phyloP scores from a whole-genome alignment of 768 basidiomycete species.

The Tylopilus felleus region DNA sequence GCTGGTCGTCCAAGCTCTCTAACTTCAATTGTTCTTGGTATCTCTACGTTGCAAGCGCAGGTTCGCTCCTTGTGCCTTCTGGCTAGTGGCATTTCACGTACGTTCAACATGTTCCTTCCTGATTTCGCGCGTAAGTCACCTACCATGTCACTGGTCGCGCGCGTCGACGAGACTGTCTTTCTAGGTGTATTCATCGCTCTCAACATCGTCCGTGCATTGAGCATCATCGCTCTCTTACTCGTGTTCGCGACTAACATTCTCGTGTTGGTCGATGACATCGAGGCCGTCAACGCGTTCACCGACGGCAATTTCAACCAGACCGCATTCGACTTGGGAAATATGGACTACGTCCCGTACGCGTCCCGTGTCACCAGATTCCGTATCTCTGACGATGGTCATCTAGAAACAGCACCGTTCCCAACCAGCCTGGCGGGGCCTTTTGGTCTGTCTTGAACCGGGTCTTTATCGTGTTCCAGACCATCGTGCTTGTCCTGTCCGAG shows the following conservation, averaged over 20 bases:
- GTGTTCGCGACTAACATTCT: conserved; percentile 76
- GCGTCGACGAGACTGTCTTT: not conserved
- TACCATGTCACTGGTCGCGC: not conserved
- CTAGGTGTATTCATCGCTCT: conserved; percentile 65
- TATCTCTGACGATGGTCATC: not conserved
- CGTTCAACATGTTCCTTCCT: conserved; percentile 21
- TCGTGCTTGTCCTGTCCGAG: conserved; percentile 58
- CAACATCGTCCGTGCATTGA: conserved; percentile 72
- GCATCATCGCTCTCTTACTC: conserved; percentile 74
- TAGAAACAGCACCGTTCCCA: conserved; percentile 80
- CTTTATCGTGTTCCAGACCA: conserved; percentile 78
- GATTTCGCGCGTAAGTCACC: conserved; percentile 27
- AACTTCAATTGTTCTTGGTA: not conserved
- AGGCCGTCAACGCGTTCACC: conserved; percentile 66
- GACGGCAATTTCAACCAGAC: conserved; percentile 36
- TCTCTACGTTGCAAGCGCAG: conserved; percentile 18
- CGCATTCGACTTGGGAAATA: conserved; percentile 47
- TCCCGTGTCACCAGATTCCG: not conserved
- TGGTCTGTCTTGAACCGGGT: conserved; percentile 86
- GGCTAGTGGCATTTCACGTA: not conserved
- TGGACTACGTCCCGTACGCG: conserved; percentile 79
- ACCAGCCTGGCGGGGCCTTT: conserved; percentile 88
- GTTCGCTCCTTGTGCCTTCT: conserved; percentile 11
- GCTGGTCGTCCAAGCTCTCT: conserved; percentile 26
- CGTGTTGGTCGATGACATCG: conserved; percentile 70